Evolutionary conservation across 129 eudicot species (phyloP).

Genomic region (Ambrosia artemisiifolia): DNA sequence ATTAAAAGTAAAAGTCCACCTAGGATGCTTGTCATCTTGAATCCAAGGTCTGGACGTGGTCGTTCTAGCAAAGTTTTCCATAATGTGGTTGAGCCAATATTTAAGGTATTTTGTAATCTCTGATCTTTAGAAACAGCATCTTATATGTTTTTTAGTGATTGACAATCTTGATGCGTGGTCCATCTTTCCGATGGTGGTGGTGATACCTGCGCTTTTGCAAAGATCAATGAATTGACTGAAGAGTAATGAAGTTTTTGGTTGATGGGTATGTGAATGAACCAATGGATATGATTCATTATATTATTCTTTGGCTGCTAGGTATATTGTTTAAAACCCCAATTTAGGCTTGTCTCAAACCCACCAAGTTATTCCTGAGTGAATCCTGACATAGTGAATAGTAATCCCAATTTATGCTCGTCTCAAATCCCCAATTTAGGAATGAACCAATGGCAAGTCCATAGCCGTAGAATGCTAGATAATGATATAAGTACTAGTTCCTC

Average conservation of each 20-base stretch:
- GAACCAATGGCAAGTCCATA: neutral
- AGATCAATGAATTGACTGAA: slow-evolving; percentile 2
- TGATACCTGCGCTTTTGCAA: neutral
- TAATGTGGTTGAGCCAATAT: slow-evolving; percentile 82
- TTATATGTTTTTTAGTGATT: slow-evolving; percentile 7
- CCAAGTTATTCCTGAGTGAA: too few relatives aligned
- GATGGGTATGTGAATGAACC: neutral
- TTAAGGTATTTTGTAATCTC: slow-evolving; percentile 57
- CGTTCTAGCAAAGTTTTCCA: slow-evolving; percentile 96
- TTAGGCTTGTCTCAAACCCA: too few relatives aligned
- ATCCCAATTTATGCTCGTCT: too few relatives aligned
- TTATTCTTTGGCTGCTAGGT: neutral
- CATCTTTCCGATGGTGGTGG: neutral
- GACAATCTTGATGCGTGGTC: neutral
- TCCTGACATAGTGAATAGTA: too few relatives aligned
- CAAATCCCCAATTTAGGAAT: neutral
- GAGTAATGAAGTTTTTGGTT: neutral
- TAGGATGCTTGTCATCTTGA: slow-evolving; percentile 83
- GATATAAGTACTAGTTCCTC: too few relatives aligned
- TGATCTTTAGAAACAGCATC: slow-evolving; percentile 5
- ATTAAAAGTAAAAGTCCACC: slow-evolving; percentile 86
- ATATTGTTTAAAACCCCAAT: neutral
- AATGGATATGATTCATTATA: neutral
- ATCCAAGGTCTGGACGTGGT: slow-evolving; percentile 96
- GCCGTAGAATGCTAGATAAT: too few relatives aligned